phyloP scores from a whole-genome alignment of 164 flowering plant genomes.

The Brasenia schreberi region DNA sequence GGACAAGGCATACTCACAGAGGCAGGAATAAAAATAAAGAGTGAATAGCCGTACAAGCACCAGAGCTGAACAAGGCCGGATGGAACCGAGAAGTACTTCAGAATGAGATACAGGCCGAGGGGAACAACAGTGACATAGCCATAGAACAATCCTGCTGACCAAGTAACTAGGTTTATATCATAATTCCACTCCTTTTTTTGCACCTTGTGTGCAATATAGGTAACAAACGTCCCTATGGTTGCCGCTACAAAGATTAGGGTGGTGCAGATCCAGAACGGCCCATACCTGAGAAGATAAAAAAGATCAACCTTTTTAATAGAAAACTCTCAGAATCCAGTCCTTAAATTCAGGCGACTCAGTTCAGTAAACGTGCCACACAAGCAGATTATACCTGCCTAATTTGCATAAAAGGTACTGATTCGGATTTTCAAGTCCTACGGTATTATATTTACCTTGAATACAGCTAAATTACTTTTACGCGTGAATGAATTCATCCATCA shows the following conservation, averaged over 20 bases:
- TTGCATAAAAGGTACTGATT: too few species aligned
- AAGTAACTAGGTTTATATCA: slow-evolving; percentile 87
- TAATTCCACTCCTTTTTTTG: slow-evolving; percentile 84
- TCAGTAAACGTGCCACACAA: too few species aligned
- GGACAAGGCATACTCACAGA: slow-evolving; percentile 35
- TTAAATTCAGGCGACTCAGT: too few species aligned
- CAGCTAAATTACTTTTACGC: too few species aligned
- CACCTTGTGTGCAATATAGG: slow-evolving; percentile 84
- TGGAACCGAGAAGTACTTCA: slow-evolving; percentile 96
- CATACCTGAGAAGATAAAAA: slow-evolving; percentile 45
- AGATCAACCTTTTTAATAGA: too few species aligned
- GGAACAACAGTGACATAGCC: slow-evolving; percentile 89
- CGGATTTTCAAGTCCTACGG: too few species aligned
- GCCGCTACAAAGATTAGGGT: slow-evolving; percentile 97
- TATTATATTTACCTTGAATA: too few species aligned
- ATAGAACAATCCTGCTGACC: slow-evolving; percentile 98
- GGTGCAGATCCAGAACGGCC: slow-evolving; percentile 98
- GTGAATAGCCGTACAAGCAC: slow-evolving; percentile 91
- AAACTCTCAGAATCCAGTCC: too few species aligned
- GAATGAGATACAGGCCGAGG: slow-evolving; percentile 60
- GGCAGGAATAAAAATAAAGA: slow-evolving; percentile 92
- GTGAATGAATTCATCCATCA: too few species aligned
- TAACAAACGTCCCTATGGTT: slow-evolving; percentile 89
- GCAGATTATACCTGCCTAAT: too few species aligned
- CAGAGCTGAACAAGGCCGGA: slow-evolving; percentile 81